These are phyloP conservation scores for Metschnikowia aberdeeniae DNA, from an alignment of 805 yeast species.

Conservation along the genomic window DNA sequence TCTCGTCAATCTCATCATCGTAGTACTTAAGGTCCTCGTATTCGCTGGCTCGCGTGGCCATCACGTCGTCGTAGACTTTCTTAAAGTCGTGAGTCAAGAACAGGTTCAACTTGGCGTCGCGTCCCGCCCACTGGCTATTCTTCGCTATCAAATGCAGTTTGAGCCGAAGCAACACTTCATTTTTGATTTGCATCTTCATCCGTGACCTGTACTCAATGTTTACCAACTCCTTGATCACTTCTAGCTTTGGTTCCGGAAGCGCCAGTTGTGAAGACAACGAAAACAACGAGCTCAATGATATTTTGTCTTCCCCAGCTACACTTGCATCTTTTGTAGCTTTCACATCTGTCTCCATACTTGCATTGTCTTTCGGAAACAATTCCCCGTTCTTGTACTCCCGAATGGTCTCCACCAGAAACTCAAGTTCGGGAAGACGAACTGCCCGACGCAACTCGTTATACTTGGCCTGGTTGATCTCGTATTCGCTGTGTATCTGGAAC, in stretches of 20 bases:
- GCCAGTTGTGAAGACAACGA: conserved; percentile 23
- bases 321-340: too few species aligned
- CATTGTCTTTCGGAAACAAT: conserved; percentile 10
- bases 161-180: conserved; percentile 31
- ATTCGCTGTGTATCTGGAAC: conserved; percentile 24
- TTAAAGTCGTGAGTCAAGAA: conserved; percentile 27
- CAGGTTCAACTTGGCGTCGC: conserved; percentile 28
- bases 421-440: conserved; percentile 26
- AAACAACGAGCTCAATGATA: conserved; percentile 20
- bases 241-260: conserved; percentile 27
- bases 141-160: conserved; percentile 28
- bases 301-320: neutral
- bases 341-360: neutral
- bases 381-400: conserved; percentile 21
- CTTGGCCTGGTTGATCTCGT: conserved; percentile 20
- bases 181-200: conserved; percentile 29
- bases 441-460: conserved; percentile 22
- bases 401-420: conserved; percentile 28
- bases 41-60: conserved; percentile 26
- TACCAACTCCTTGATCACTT: conserved; percentile 26
- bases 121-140: conserved; percentile 32
- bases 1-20: conserved; percentile 19
- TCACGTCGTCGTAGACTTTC: conserved; percentile 26
- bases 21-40: conserved; percentile 24
- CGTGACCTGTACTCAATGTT: conserved; percentile 33